Base-by-base conservation (phyloP, 768 basidiomycete species). In the Pleurotus djamor region DNA sequence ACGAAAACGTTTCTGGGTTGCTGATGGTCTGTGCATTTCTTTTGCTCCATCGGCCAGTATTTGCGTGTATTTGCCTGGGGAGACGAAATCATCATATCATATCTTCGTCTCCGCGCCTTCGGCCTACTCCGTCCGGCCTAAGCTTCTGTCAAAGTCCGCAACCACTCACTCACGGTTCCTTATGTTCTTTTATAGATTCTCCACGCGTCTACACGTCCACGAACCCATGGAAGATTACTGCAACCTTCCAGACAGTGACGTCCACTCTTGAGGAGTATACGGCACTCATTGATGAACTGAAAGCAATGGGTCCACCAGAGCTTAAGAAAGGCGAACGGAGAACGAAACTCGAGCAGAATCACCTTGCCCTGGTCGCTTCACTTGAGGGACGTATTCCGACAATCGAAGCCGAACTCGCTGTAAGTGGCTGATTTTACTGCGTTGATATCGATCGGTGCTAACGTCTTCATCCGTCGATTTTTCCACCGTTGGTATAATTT, bases 161-260 rank as follows among this genome's bases (percentile, higher is more conserved):
- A 28, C 21, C 21, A 62, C 16, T 66, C 69, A 56, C 72, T 68
- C 47, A 74, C 61, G 66, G 50, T 58, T 57, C 59, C 60, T 63
- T 57, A 66, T 61, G 49, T 58, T 64, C 64, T 64, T 62, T 59
- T 61, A 70, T 67, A 94, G 92, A 92, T 76, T 94, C 93, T 49
- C 91, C 92, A 28, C 85, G 93, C 60, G 74, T 94, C 55, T 95
- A 92, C 67, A 75, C 83, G 41, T 94, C 92, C 36, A 91, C 89
- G 12, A 95, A 95, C 71, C 93, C 93, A 17, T 95, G 91, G 92
- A 95, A 94, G 76, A 87, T 87, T 45, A 84, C 87, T 7, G 87
- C 91, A 35, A 87, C 88, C 13, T 90, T 94, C 66, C 80, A 86
- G 65, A 79, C 87, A 9, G 72, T 89, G 55, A 83, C 89, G 12